Evolutionary conservation across 2,329 filamentous ascomycete genomes (phyloP).

Genomic region (Fusarium floridanum): DNA sequence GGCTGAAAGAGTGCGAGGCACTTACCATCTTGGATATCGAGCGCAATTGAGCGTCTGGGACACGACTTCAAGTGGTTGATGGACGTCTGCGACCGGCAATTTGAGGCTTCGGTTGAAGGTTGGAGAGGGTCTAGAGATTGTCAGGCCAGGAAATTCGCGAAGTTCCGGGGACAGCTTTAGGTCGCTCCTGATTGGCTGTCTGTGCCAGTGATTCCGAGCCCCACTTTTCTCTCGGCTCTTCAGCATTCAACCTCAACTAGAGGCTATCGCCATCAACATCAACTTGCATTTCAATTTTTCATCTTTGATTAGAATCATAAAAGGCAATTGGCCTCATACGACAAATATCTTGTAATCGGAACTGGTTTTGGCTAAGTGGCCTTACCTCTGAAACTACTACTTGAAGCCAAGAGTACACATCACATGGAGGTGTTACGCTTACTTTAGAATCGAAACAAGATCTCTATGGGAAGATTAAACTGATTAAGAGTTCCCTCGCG

Average conservation of each 20-base stretch:
- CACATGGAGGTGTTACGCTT: neutral
- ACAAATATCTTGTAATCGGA: neutral
- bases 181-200: conserved; percentile 49
- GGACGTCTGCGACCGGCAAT: conserved; percentile 46
- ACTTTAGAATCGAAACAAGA: neutral
- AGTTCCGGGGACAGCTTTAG: conserved; percentile 50
- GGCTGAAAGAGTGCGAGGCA: neutral
- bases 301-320: neutral
- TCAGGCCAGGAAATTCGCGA: conserved; percentile 53
- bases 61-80: conserved; percentile 42
- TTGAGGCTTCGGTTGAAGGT: conserved; percentile 46
- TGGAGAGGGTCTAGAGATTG: conserved; percentile 49
- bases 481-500: neutral
- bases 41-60: conserved; percentile 49
- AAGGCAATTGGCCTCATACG: neutral
- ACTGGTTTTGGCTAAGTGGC: neutral
- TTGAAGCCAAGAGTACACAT: neutral
- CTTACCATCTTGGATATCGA: conserved; percentile 55
- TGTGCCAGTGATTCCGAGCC: conserved; percentile 25
- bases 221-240: conserved; percentile 35
- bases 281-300: neutral
- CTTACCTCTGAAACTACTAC: neutral
- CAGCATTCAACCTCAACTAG: neutral
- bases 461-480: neutral
- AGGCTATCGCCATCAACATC: neutral